Evolutionary conservation across 129 eudicot genomes (phyloP).

Genomic region (Artemisia argyi): DNA sequence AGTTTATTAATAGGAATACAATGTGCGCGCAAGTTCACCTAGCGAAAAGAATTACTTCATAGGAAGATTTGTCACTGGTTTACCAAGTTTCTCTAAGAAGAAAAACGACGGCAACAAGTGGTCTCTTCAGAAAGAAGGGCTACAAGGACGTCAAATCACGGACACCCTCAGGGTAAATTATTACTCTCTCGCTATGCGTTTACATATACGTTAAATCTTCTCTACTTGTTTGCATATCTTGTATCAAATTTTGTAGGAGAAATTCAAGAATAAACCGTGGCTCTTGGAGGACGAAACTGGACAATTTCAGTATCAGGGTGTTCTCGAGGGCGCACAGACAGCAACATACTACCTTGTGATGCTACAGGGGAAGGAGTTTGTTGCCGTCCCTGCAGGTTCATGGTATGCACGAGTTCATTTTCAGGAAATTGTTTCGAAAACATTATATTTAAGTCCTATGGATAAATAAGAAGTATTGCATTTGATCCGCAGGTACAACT

Average conservation of each 20-base stretch:
- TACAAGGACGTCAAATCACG: constrained; percentile 89
- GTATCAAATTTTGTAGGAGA: constrained; percentile 55
- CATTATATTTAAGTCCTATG: background rate
- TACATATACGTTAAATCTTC: constrained; percentile 14
- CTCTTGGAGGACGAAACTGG: constrained; percentile 93
- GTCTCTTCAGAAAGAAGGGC: constrained; percentile 88
- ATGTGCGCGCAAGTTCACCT: constrained; percentile 78
- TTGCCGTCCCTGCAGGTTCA: constrained; percentile 75
- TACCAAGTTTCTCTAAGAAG: constrained; percentile 88
- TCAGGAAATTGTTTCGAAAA: background rate
- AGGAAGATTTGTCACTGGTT: constrained; percentile 81
- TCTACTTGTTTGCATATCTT: constrained; percentile 2
- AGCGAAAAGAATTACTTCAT: constrained; percentile 86
- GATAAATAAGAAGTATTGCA: background rate
- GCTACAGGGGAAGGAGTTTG: constrained; percentile 97
- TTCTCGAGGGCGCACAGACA: constrained; percentile 89
- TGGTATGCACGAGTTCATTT: background rate
- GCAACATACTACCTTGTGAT: constrained; percentile 92
- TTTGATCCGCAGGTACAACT: constrained; percentile 68
- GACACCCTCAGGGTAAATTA: constrained; percentile 74
- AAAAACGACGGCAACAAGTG: constrained; percentile 82
- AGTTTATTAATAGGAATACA: too few species aligned
- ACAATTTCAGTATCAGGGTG: constrained; percentile 82
- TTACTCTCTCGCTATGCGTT: background rate
- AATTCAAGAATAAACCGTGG: constrained; percentile 97